Base-by-base conservation (phyloP, 2,329 filamentous ascomycete genomes). In the Fusarium avenaceum region DNA sequence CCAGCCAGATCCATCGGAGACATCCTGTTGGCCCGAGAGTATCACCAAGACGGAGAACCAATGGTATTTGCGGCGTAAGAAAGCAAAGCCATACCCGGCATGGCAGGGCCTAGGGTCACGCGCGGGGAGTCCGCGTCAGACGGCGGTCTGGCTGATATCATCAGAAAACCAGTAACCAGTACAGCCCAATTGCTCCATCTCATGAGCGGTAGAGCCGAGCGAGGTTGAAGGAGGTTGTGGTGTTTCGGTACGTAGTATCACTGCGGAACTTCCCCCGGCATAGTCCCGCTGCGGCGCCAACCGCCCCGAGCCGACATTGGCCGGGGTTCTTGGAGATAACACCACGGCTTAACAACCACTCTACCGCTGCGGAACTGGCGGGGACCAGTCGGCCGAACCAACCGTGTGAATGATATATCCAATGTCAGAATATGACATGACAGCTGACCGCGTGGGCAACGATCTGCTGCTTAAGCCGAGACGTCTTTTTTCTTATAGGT, bases 281-380 rank as follows among this genome's bases (percentile, higher is more conserved):
- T 60, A 39, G 61, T 69, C 72, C 67, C 62, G 63, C 60, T 70
- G 74, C 76, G 73, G 72, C 69, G 71, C 71, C 72, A 80, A 69
- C 80, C 80, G 80, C 68, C 52, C 70, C 59, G 80, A 82, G 78
- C 81, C 81, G 81, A 74, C 56, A 64, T 70, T 79, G 76, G 77
- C 80, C 80, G 80, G 59, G 49, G 49, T 50, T 60, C 46, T 54
- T 56, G 48, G 44, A 44, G 32, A 46, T 24, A 38, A 50, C 59
- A 53, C 53, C 63, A 56, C 58, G 63, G 66, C 62, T 67, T 70
- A 63, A 58, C 57, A 48, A 67, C 62, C 45, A 55, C 46, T 38
- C 35, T 38, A n/a, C 35, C 17, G 19, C 45, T 70, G 67, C 67
- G 67, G 67, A 70, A 71, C 54, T 63, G 61, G 59, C 57, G 66